Conservation (phyloP, 2,329 filamentous ascomycete genomes). For the Verticillium nubilum region DNA sequence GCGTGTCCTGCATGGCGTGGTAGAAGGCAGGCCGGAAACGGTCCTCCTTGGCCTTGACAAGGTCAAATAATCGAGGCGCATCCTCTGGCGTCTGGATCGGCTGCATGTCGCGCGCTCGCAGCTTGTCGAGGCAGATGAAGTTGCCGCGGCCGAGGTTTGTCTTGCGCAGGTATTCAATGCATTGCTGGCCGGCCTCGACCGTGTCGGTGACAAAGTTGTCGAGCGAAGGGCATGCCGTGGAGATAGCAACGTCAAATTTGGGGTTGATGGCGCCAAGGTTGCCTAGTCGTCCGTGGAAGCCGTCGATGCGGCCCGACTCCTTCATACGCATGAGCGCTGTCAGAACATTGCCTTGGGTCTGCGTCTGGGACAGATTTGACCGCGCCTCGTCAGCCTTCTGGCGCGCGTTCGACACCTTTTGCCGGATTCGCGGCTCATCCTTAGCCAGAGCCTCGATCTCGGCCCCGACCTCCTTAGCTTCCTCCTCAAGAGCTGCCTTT, state of each 20-base stretch:
- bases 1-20: constrained; percentile 88
- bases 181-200: constrained; percentile 93
- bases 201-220: constrained; percentile 97
- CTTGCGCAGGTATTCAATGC: constrained; percentile 95
- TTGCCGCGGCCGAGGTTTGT: constrained; percentile 95
- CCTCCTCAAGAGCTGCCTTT: constrained; percentile 66
- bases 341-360: constrained; percentile 89
- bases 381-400: constrained; percentile 96
- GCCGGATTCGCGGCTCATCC: constrained; percentile 76
- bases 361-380: constrained; percentile 81
- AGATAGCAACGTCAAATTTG: constrained; percentile 96
- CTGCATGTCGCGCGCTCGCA: constrained; percentile 72
- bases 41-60: constrained; percentile 84
- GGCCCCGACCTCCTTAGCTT: constrained; percentile 64
- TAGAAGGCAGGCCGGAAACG: constrained; percentile 89
- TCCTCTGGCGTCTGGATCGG: constrained; percentile 84
- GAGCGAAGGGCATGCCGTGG: constrained; percentile 84
- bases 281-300: constrained; percentile 91
- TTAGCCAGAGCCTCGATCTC: constrained; percentile 68
- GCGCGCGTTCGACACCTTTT: constrained; percentile 80
- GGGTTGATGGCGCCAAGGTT: constrained; percentile 91
- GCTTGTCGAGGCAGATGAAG: constrained; percentile 90
- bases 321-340: constrained; percentile 89
- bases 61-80: constrained; percentile 86
- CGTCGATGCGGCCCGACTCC: constrained; percentile 93